Base-by-base conservation (phyloP, 129 eudicot species). In the Solidago caesia region DNA sequence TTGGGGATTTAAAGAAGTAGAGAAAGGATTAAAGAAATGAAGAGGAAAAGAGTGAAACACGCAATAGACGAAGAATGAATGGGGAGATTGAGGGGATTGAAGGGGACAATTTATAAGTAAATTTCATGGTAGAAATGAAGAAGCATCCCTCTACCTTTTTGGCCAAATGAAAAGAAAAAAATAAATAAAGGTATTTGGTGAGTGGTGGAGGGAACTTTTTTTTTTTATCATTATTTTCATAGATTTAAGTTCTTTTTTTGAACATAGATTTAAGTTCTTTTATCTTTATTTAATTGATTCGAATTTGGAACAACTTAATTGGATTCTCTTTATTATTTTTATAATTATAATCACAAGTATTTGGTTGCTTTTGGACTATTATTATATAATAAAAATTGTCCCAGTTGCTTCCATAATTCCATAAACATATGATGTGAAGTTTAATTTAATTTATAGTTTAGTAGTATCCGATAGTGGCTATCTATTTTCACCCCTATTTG, bases 31-130 rank as follows among this genome's bases (percentile, higher is more conserved):
- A 45, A 64, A 41, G 76, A 52, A 62, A 71, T 68, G 64, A 79
- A 52, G 62, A 62, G 75, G 73, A 77, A 72, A 75, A 74, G 46
- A 39, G 74, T 6, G 57, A 60, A 75, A 67, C 74, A 64, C 53
- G 73, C 9, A 81, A 27, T 53, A 48, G 71, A 66, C 16, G 41
- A 16, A 52, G 43, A 44, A 43, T 51, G 41, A 39, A 41, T 15
- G 13, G 65, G 71, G 48, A 66, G 29, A 56, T n/a, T 69, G 69
- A 55, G 45, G 66, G 70, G 65, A 39, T 58, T 41, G 72, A 51
- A 69, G 77, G 71, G 49, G 66, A 13, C 77, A 81, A 88, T 85
- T 88, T 84, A 79, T 88, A 85, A 67, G 89, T 68, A 73, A 79
- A 77, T 49, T 86, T 87, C 82, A 79, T 60, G 70, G 84, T 68